A percentile compares a stretch with the other conserved stretches of the same genome.
phyloP scores from a whole-genome alignment of 306 rosid species.

The Malus asiatica region DNA sequence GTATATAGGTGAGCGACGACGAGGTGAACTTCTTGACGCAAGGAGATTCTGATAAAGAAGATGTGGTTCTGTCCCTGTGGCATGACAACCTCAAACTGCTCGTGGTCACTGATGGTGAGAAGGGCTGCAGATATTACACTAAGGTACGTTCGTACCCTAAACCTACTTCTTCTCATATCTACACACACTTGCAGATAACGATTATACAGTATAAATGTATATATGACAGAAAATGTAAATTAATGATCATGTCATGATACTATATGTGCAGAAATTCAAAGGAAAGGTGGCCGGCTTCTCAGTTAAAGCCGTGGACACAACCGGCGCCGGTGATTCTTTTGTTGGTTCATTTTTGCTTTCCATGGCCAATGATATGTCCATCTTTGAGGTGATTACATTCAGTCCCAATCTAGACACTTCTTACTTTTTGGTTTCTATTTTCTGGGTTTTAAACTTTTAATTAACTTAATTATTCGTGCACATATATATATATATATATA shows the following conservation, averaged over 20 bases:
- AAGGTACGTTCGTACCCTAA: conserved; percentile 27
- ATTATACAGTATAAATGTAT: too few species aligned
- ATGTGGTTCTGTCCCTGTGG: conserved; percentile 41
- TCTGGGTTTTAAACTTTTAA: background rate
- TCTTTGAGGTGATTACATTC: conserved; percentile 31
- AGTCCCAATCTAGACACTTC: background rate
- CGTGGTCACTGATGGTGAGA: conserved; percentile 57
- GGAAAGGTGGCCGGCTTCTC: conserved; percentile 51
- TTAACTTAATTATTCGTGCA: background rate
- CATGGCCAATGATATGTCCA: conserved; percentile 32
- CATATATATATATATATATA: too few species aligned
- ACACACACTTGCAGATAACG: background rate
- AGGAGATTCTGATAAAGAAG: conserved; percentile 45
- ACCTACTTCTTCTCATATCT: background rate
- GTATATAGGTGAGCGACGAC: conserved; percentile 53
- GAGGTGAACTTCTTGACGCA: conserved; percentile 56
- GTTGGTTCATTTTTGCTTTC: conserved; percentile 44
- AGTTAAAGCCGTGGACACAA: conserved; percentile 50
- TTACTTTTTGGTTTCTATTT: background rate
- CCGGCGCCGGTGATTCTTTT: conserved; percentile 78
- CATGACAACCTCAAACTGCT: conserved; percentile 55
- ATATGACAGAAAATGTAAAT: background rate
- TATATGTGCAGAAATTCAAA: conserved; percentile 29
- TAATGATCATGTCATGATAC: too few species aligned
- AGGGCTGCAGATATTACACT: conserved; percentile 59